Base-by-base conservation (phyloP, 1,284 basidiomycete genomes). In the Pseudozyma tsukubaensis region DNA sequence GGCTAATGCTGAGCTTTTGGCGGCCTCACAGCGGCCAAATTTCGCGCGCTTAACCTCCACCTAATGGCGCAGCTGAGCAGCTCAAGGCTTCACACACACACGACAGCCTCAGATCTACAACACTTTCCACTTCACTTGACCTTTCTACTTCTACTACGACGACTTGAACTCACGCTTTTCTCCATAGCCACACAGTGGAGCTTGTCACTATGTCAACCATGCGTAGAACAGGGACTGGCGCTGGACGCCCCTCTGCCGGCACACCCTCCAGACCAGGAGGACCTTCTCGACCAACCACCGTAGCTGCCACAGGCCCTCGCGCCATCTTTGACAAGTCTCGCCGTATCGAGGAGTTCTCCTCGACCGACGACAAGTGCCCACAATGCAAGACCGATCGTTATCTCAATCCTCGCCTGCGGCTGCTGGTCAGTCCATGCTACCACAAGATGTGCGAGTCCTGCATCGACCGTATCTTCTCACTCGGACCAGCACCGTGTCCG, bases 381-480 rank as follows among this genome's bases (percentile, higher is more conserved):
- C 91, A 97, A 9, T 99, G 97, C 88, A 94, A 94, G 85, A 96
- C 94, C 39, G 97, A 99, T 84, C 88, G 97, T 61, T 98, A 97
- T 84, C 88, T 98, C 69, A 97, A 98, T 82, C 94, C 94, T 14
- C 94, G 94, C 80, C 87, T 99, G 29, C 90, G 96, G 44, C 87
- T 99, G 49, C 89, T 99, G 60, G 95, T 99, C 69, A 95, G 94
- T 82, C 83, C 81, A 89, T 99, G 97, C 85, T 99, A 98, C 86
- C 97, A 99, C 87, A 97, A 97, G 88, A 96, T 98, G 95, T 75
- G 77, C 54, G 57, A 76, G 40, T 70, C 51, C 14, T 99, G 97
- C 85, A 97, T 99, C 81, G 97, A 99, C 85, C 90, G 95, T 9
- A 86, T 99, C 49, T 99, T 97, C 85, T 95, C 94, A 1, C 89